Percentiles rank a stretch among this genome's conserved stretches.
These are phyloP conservation scores for Aspergillus sp. DNA, from an alignment of 2,329 filamentous ascomycete species.

Conservation along the genomic window DNA sequence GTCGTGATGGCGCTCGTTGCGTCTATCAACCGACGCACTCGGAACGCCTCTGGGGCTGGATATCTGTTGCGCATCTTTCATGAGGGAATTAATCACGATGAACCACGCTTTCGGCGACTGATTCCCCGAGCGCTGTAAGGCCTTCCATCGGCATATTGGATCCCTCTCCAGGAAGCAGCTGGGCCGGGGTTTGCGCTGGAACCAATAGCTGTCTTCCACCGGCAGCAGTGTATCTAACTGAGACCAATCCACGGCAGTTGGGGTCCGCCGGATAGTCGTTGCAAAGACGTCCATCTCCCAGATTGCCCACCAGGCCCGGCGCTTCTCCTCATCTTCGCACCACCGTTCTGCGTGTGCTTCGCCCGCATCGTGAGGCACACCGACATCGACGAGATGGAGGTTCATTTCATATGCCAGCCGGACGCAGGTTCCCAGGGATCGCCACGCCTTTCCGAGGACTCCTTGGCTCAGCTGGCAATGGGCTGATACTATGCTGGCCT, in stretches of 20 bases:
- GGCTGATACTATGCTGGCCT: slow-evolving; percentile 26
- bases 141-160: slow-evolving; percentile 23
- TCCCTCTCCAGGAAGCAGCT: slow-evolving; percentile 23
- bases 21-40: neutral
- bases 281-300: slow-evolving; percentile 39
- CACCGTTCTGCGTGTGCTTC: slow-evolving; percentile 9
- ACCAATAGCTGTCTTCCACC: slow-evolving; percentile 28
- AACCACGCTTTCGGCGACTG: slow-evolving; percentile 30
- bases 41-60: slow-evolving; percentile 19
- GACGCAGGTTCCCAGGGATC: slow-evolving; percentile 20
- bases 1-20: slow-evolving; percentile 3
- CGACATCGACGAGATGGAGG: slow-evolving; percentile 19
- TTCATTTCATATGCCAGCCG: slow-evolving; percentile 27
- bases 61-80: slow-evolving; percentile 29
- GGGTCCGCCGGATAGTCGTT: slow-evolving; percentile 30
- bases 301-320: slow-evolving; percentile 34
- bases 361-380: slow-evolving; percentile 3
- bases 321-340: slow-evolving; percentile 25
- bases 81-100: slow-evolving; percentile 31
- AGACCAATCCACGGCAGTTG: slow-evolving; percentile 27
- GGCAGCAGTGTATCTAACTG: slow-evolving; percentile 30
- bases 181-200: slow-evolving; percentile 10
- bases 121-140: slow-evolving; percentile 21
- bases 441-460: slow-evolving; percentile 30
- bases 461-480: slow-evolving; percentile 27